Evolutionary conservation across 441 rosid genomes (phyloP).

Genomic region (Erodium chrysanthum): DNA sequence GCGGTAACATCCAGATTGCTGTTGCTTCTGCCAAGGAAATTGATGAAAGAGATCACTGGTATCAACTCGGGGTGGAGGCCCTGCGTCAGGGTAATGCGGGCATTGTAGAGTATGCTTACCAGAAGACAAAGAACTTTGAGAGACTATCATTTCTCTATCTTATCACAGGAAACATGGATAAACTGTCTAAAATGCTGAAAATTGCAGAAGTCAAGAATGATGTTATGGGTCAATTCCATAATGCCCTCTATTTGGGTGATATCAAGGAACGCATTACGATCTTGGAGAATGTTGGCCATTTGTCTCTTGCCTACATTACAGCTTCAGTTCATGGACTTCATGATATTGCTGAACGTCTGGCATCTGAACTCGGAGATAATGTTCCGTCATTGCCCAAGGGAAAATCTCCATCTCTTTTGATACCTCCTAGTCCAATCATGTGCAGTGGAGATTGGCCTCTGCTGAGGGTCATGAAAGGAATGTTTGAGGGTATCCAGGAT

Average conservation of each 20-base stretch:
- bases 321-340: too few species aligned
- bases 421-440: slow-evolving; percentile 54
- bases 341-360: too few species aligned
- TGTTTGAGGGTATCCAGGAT: slow-evolving; percentile 71
- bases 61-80: slow-evolving; percentile 81
- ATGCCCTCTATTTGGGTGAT: slow-evolving; percentile 73
- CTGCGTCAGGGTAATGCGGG: slow-evolving; percentile 85
- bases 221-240: too few species aligned
- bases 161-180: slow-evolving; percentile 64
- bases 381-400: slow-evolving; percentile 20
- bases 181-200: slow-evolving; percentile 68
- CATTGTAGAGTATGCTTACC: slow-evolving; percentile 84
- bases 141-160: slow-evolving; percentile 82
- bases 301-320: slow-evolving; percentile 53
- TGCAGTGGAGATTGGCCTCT: slow-evolving; percentile 88
- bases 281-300: slow-evolving; percentile 61
- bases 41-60: slow-evolving; percentile 87
- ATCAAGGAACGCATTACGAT: slow-evolving; percentile 67
- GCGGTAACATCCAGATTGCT: too few species aligned
- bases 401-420: slow-evolving; percentile 51
- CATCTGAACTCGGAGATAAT: too few species aligned
- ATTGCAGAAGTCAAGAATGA: slow-evolving; percentile 84
- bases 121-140: slow-evolving; percentile 81
- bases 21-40: slow-evolving; percentile 86
- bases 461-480: slow-evolving; percentile 66